Percentiles rank a stretch among this genome's conserved stretches.
phyloP scores from a whole-genome alignment of 331 rosid genomes.

The Quercus phellos region DNA sequence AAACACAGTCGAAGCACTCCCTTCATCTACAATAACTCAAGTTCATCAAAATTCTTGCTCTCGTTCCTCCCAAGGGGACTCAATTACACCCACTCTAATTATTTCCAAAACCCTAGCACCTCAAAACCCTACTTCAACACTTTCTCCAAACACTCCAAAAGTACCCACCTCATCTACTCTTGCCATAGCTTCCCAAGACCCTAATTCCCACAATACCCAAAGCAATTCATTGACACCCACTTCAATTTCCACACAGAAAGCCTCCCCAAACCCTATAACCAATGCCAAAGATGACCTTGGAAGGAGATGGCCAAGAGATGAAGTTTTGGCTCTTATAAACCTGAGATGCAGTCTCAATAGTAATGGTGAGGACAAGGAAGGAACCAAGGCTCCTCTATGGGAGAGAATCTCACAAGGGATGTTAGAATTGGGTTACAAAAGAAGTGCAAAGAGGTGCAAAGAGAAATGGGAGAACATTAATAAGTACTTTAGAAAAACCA shows the following conservation, averaged over 20 bases:
- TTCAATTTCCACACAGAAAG: constrained; percentile 19
- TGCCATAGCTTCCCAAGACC: constrained; percentile 15
- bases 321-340: constrained; percentile 78
- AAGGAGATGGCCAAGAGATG: constrained; percentile 92
- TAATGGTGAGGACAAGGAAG: constrained; percentile 43
- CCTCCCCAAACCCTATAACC: constrained; percentile 23
- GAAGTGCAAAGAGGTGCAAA: constrained; percentile 86
- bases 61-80: background rate
- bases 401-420: constrained; percentile 91
- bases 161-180: constrained; percentile 6
- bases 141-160: constrained; percentile 13
- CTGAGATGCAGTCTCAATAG: constrained; percentile 50
- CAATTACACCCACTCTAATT: background rate
- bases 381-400: constrained; percentile 70
- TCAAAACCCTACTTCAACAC: constrained; percentile 44
- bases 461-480: constrained; percentile 97
- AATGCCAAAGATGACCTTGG: constrained; percentile 51
- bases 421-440: constrained; percentile 64
- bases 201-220: constrained; percentile 22
- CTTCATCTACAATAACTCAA: constrained; percentile 12
- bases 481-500: constrained; percentile 90
- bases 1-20: constrained; percentile 12
- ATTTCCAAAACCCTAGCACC: background rate
- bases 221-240: constrained; percentile 4
- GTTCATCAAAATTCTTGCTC: constrained; percentile 13